Percentiles rank a stretch among this genome's conserved stretches.
Conservation (phyloP, 176 grass and related monocot genomes). For the Hsuehochloa calcarea region DNA sequence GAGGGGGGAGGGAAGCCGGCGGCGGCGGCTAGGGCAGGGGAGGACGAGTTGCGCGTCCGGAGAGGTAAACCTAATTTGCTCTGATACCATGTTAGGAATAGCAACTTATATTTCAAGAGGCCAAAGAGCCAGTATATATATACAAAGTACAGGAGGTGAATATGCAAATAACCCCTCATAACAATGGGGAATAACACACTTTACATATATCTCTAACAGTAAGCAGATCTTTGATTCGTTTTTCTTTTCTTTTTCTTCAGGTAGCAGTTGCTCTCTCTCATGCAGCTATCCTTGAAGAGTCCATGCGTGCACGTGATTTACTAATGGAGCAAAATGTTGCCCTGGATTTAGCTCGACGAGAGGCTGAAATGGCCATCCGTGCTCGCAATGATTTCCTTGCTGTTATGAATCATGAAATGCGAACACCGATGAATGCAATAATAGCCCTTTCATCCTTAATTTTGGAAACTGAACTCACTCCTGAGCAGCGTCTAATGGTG, state of each 20-base stretch:
- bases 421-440: slow-evolving; percentile 93
- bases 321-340: slow-evolving; percentile 98
- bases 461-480: slow-evolving; percentile 87
- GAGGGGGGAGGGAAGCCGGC: too few relatives aligned
- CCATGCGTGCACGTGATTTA: slow-evolving; percentile 88
- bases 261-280: slow-evolving; percentile 97
- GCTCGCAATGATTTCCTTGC: slow-evolving; percentile 95
- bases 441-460: slow-evolving; percentile 91
- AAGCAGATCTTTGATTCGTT: not conserved
- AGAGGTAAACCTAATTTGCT: too few relatives aligned
- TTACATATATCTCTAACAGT: too few relatives aligned
- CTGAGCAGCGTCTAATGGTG: slow-evolving; percentile 89
- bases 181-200: too few relatives aligned
- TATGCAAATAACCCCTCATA: too few relatives aligned
- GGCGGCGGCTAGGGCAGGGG: too few relatives aligned
- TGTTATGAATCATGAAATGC: slow-evolving; percentile 99
- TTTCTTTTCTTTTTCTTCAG: slow-evolving; percentile 37
- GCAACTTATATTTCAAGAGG: too few relatives aligned
- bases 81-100: too few relatives aligned
- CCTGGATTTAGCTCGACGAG: slow-evolving; percentile 75
- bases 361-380: slow-evolving; percentile 95
- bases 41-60: too few relatives aligned
- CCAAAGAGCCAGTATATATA: too few relatives aligned
- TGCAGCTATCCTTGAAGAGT: slow-evolving; percentile 96
- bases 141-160: too few relatives aligned